Conservation (phyloP, 2,329 filamentous ascomycete genomes). For the Fusarium circinatum region DNA sequence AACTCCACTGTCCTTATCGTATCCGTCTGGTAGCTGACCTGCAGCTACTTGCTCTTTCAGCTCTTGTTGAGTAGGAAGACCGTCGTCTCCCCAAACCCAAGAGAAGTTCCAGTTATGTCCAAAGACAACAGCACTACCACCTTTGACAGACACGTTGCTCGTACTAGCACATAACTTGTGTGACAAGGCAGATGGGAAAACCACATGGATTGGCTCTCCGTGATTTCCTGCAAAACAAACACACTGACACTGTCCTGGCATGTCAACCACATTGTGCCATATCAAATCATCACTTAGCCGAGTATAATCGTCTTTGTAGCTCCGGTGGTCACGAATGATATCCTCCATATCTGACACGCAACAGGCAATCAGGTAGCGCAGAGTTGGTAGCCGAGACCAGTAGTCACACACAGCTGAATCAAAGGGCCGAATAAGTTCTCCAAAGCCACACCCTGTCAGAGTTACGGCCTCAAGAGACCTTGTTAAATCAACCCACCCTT, state of each 20-base stretch:
- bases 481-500: not conserved
- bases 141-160: no score
- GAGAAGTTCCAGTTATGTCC: not conserved
- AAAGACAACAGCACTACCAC: not conserved
- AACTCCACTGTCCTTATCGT: not conserved
- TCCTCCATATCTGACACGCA: not conserved
- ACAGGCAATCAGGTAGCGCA: not conserved
- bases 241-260: rapidly evolving
- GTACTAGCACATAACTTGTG: not conserved
- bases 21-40: no score
- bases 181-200: not conserved
- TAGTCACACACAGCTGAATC: rapidly evolving
- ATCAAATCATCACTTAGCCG: not conserved
- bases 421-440: rapidly evolving
- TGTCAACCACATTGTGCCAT: not conserved
- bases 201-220: not conserved
- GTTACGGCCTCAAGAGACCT: rapidly evolving
- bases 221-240: not conserved
- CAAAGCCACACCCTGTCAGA: rapidly evolving
- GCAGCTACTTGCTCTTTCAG: no score
- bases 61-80: no score
- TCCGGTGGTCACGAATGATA: not conserved
- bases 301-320: rapidly evolving
- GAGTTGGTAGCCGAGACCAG: rapidly evolving
- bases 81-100: not conserved